Evolutionary conservation across 768 basidiomycete species (phyloP).

Genomic region (Boletus subparvulus): DNA sequence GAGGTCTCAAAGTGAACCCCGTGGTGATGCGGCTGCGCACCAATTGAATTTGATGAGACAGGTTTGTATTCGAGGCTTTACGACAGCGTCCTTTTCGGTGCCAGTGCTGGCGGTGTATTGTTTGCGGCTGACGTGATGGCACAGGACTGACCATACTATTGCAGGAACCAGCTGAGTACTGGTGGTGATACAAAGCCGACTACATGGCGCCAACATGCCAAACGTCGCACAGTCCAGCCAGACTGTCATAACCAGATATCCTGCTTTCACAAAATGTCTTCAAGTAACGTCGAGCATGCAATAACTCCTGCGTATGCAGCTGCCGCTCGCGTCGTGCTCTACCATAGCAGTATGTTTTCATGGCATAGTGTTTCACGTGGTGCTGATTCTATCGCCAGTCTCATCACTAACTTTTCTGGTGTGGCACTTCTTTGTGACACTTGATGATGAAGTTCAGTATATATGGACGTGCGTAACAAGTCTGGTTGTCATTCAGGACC

Average conservation of each 20-base stretch:
- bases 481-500: not conserved
- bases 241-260: not conserved
- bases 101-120: too few relatives aligned
- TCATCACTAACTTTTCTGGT: constrained; percentile 13
- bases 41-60: too few relatives aligned
- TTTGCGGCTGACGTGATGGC: too few relatives aligned
- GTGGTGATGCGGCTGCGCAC: too few relatives aligned
- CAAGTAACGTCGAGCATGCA: not conserved
- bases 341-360: constrained; percentile 7
- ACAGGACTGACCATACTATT: constrained; percentile 14
- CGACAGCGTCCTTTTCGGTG: too few relatives aligned
- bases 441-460: constrained; percentile 20
- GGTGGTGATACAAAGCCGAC: too few relatives aligned
- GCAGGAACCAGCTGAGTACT: too few relatives aligned
- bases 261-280: not conserved
- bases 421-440: constrained; percentile 12
- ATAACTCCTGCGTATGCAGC: not conserved
- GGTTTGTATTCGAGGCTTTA: too few relatives aligned
- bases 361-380: not conserved
- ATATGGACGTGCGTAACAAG: constrained; percentile 23
- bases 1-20: not conserved
- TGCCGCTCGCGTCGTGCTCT: constrained; percentile 9
- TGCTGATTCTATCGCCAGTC: constrained; percentile 11
- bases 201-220: not conserved
- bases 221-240: not conserved